These are phyloP conservation scores for Anisodus tanguticus DNA, from an alignment of 257 asterid species.

Conservation along the genomic window DNA sequence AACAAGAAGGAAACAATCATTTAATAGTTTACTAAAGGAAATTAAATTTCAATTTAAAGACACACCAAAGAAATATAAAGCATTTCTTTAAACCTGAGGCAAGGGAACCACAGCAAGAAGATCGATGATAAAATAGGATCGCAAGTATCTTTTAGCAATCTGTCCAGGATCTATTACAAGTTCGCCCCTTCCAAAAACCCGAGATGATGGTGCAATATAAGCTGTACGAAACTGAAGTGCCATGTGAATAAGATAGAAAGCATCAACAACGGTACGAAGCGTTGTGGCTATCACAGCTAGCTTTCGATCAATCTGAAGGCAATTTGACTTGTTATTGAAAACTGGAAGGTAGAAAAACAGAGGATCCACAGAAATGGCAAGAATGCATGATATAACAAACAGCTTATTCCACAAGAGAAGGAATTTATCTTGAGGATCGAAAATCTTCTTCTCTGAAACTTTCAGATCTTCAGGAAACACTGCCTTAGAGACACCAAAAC, in stretches of 20 bases:
- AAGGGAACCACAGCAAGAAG: slow-evolving; percentile 85
- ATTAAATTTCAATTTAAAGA: slow-evolving; percentile 2
- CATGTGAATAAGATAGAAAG: slow-evolving; percentile 70
- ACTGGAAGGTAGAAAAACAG: slow-evolving; percentile 90
- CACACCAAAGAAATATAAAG: slow-evolving; percentile 7
- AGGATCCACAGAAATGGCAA: slow-evolving; percentile 89
- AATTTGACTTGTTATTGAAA: slow-evolving; percentile 63
- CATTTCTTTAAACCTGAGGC: slow-evolving; percentile 69
- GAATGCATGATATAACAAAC: slow-evolving; percentile 70
- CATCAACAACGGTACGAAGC: slow-evolving; percentile 71
- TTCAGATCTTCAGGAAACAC: slow-evolving; percentile 94
- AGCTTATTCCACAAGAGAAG: slow-evolving; percentile 90
- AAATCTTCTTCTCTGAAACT: slow-evolving; percentile 68
- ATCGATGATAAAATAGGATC: slow-evolving; percentile 81
- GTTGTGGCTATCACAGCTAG: slow-evolving; percentile 83
- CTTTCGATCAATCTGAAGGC: slow-evolving; percentile 76
- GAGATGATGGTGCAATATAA: slow-evolving; percentile 95
- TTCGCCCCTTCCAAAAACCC: slow-evolving; percentile 98
- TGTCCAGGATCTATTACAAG: slow-evolving; percentile 90
- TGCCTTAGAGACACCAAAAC: slow-evolving; percentile 73
- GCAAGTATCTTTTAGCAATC: slow-evolving; percentile 75
- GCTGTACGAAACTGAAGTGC: slow-evolving; percentile 92
- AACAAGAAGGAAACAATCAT: not conserved
- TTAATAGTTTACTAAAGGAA: slow-evolving; percentile 22
- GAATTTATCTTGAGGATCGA: slow-evolving; percentile 93